These are phyloP conservation scores for Talaromyces sp. DNA, from an alignment of 2,329 filamentous ascomycete genomes.

Conservation along the genomic window DNA sequence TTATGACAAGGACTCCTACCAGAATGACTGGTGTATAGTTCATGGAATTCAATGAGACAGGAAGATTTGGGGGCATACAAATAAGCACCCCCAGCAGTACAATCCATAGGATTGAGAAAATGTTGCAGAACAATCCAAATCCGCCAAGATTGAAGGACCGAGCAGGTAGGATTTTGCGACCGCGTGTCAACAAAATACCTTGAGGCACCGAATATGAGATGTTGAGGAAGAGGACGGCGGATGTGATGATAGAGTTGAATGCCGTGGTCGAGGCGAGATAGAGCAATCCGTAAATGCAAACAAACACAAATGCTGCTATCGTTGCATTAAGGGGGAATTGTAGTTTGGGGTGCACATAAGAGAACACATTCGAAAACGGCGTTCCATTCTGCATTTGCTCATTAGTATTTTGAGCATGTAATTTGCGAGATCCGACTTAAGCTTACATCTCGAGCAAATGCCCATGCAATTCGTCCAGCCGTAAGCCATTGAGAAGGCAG, in stretches of 20 bases:
- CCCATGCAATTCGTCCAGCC: not conserved
- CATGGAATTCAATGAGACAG: conserved; percentile 2
- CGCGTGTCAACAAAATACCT: conserved; percentile 1
- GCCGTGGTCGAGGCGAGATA: conserved; percentile 7
- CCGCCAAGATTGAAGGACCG: conserved; percentile 2
- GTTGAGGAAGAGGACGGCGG: conserved; percentile 6
- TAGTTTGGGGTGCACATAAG: conserved; percentile 1
- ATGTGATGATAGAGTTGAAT: conserved; percentile 7
- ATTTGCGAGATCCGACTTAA: not conserved
- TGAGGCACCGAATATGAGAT: conserved; percentile 6
- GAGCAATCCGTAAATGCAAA: conserved; percentile 7
- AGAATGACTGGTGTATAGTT: conserved; percentile 5
- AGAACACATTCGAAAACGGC: not conserved
- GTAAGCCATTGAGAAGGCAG: not conserved
- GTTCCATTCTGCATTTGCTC: not conserved
- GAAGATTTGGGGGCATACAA: conserved; percentile 5
- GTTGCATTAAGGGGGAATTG: not conserved
- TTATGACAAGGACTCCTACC: conserved; percentile 1
- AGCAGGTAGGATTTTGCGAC: conserved; percentile 1
- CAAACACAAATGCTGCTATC: not conserved
- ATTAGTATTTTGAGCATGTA: not conserved
- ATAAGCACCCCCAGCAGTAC: conserved; percentile 5
- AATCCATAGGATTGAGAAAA: conserved; percentile 4
- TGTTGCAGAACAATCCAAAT: conserved; percentile 1
- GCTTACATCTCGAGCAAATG: not conserved